Conservation (phyloP, 2,329 filamentous ascomycete species). For the Ceratocystis destructans region DNA sequence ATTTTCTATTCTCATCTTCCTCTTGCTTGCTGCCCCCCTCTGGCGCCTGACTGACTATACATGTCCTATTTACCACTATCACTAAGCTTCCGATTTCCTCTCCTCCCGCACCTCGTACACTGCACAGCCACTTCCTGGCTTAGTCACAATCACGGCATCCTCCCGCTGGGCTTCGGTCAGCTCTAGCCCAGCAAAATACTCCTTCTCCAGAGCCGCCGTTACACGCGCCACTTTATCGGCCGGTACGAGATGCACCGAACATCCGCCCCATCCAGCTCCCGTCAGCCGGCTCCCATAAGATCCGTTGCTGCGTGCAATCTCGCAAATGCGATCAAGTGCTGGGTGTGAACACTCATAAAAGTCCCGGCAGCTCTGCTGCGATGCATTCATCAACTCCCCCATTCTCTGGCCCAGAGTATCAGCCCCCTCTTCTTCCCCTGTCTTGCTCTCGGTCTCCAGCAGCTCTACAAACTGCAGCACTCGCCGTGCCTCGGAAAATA, state of each 20-base stretch:
- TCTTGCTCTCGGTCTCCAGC: constrained; percentile 35
- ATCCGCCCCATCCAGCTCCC: constrained; percentile 93
- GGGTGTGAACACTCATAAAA: constrained; percentile 84
- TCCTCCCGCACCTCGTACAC: constrained; percentile 2
- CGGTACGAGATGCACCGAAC: constrained; percentile 84
- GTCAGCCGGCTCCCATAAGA: constrained; percentile 77
- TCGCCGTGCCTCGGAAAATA: constrained; percentile 76
- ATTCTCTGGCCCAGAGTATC: constrained; percentile 43
- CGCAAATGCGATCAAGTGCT: constrained; percentile 81
- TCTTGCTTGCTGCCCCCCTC: background rate
- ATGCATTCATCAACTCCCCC: constrained; percentile 75
- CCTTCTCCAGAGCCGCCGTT: constrained; percentile 58
- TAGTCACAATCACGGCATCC: constrained; percentile 76
- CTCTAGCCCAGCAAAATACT: constrained; percentile 58
- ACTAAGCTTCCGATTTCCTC: background rate
- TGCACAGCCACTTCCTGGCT: constrained; percentile 59
- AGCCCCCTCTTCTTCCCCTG: constrained; percentile 20
- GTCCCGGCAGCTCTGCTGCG: constrained; percentile 74
- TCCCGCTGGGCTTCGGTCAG: constrained; percentile 48
- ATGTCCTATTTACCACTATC: background rate
- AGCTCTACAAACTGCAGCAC: constrained; percentile 72
- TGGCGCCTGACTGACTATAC: background rate
- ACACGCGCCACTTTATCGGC: constrained; percentile 68
- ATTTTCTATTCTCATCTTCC: background rate
- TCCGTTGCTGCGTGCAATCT: constrained; percentile 62